Percentiles rank a stretch among this genome's conserved stretches.
These are phyloP conservation scores for Coelastrella sp. DNA, from an alignment of 139 green algal species.

Conservation along the genomic window DNA sequence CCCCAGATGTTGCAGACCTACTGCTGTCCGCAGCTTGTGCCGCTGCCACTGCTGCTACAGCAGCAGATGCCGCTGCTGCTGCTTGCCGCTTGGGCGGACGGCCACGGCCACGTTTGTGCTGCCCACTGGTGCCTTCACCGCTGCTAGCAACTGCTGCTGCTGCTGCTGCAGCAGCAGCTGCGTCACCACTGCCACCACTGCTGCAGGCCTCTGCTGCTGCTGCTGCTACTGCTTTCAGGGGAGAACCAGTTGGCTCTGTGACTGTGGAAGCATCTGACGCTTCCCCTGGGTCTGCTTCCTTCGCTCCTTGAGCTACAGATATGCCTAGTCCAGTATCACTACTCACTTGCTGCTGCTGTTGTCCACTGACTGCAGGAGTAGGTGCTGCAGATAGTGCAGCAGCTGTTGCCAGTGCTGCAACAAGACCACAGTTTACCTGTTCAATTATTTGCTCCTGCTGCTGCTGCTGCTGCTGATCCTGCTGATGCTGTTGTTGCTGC, in stretches of 20 bases:
- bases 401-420: background rate
- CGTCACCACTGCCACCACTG: background rate
- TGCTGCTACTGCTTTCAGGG: background rate
- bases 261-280: conserved; percentile 18
- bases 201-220: background rate
- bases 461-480: conserved; percentile 31
- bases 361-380: background rate
- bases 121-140: background rate
- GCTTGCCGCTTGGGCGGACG: conserved; percentile 1
- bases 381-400: conserved; percentile 13
- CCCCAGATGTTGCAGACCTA: background rate
- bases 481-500: conserved; percentile 17
- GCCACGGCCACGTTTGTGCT: background rate
- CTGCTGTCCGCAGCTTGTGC: background rate
- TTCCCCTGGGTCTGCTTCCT: background rate
- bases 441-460: background rate
- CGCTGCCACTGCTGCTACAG: conserved; percentile 12
- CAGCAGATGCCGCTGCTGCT: conserved; percentile 29
- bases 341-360: background rate
- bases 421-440: background rate
- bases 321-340: background rate
- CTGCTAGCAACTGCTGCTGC: background rate
- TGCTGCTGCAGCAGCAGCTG: background rate
- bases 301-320: background rate
- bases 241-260: background rate